phyloP scores from a whole-genome alignment of 345 rosid genomes.

The Pugionium dolabratum region DNA sequence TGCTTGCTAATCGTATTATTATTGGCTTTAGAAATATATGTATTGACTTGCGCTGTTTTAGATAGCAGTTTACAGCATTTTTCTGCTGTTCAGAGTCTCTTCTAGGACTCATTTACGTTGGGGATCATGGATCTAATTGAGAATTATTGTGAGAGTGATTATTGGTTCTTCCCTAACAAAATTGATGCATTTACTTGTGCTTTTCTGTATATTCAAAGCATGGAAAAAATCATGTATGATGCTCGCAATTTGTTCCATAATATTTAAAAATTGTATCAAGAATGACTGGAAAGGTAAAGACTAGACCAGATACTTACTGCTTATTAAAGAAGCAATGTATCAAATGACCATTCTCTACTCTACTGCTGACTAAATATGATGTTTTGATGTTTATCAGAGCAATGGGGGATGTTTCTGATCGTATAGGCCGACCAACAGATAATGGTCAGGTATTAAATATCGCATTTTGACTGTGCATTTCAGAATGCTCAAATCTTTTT shows the following conservation, averaged over 20 bases:
- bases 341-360: background rate
- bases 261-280: no score
- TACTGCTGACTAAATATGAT: conserved; percentile 14
- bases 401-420: conserved; percentile 98
- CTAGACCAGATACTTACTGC: background rate
- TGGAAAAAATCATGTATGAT: conserved; percentile 1
- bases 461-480: conserved; percentile 1
- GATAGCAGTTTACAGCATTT: background rate
- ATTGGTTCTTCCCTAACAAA: background rate
- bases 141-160: background rate
- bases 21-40: background rate
- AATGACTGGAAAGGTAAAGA: no score
- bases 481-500: background rate
- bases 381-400: conserved; percentile 56
- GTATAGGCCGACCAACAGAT: conserved; percentile 95
- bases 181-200: background rate
- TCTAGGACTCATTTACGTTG: conserved; percentile 1
- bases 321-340: background rate
- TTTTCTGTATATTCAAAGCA: conserved; percentile 7
- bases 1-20: conserved; percentile 2
- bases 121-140: conserved; percentile 9
- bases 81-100: conserved; percentile 6
- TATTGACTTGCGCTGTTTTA: background rate
- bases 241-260: background rate
- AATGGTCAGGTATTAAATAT: conserved; percentile 78